Evolutionary conservation across 2,329 filamentous ascomycete genomes (phyloP).

Genomic region (Dryadomyces quercus-mongolicae): DNA sequence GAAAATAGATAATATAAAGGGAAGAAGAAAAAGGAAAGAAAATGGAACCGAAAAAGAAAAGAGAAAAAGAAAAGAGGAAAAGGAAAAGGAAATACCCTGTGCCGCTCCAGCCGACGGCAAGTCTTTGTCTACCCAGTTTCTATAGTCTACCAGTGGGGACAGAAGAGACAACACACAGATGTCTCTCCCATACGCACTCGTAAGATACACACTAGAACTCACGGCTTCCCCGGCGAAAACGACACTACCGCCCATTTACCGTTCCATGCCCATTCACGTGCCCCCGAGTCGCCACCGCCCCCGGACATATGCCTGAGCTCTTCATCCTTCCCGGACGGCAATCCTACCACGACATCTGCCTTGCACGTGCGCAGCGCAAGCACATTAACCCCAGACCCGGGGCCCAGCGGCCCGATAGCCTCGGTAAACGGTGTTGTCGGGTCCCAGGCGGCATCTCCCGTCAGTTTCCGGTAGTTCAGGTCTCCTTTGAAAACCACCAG

Average conservation of each 20-base stretch:
- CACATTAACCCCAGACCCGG: constrained; percentile 69
- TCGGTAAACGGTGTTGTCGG: constrained; percentile 74
- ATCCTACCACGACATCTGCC: constrained; percentile 84
- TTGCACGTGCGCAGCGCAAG: constrained; percentile 90
- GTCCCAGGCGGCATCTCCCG: constrained; percentile 75
- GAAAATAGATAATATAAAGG: neutral
- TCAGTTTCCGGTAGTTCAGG: constrained; percentile 89
- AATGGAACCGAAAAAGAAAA: neutral
- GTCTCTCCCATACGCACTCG: too few relatives aligned
- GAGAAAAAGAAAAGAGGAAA: neutral
- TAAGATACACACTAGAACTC: neutral
- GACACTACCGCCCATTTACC: constrained; percentile 96
- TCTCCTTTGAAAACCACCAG: constrained; percentile 96
- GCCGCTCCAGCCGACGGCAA: neutral
- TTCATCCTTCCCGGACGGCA: constrained; percentile 72
- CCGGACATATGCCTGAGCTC: constrained; percentile 54
- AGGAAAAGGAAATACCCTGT: neutral
- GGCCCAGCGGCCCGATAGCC: constrained; percentile 77
- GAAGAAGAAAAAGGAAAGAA: neutral
- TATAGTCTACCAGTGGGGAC: neutral
- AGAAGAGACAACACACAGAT: neutral
- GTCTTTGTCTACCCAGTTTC: neutral
- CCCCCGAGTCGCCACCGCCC: constrained; percentile 57
- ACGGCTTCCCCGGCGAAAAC: constrained; percentile 51
- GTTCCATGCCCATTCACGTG: constrained; percentile 85